These are phyloP conservation scores for Fraxinus anomala DNA, from an alignment of 257 asterid species.

Conservation along the genomic window DNA sequence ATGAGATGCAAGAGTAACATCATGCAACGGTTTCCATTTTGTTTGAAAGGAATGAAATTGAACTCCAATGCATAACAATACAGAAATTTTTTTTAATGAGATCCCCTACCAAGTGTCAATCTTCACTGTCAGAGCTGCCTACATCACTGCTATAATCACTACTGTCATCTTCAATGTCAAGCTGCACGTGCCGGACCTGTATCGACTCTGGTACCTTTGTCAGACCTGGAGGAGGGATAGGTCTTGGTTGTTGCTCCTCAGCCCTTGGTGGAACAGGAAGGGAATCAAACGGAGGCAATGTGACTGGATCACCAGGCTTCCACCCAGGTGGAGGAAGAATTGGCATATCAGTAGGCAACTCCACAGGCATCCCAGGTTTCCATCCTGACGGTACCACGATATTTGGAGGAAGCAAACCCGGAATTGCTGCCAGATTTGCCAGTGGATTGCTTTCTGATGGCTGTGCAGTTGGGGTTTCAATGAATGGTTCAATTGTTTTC, in stretches of 20 bases:
- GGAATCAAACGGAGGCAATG: constrained; percentile 71
- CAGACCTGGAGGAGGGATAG: constrained; percentile 48
- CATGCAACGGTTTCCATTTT: background rate
- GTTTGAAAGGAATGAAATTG: background rate
- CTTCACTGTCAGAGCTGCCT: constrained; percentile 78
- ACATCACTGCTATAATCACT: constrained; percentile 74
- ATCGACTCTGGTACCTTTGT: constrained; percentile 67
- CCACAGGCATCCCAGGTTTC: constrained; percentile 97
- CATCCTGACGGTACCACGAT: constrained; percentile 81
- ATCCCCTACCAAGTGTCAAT: constrained; percentile 37
- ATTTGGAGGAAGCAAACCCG: constrained; percentile 60
- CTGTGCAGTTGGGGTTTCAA: constrained; percentile 43
- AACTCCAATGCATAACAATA: background rate
- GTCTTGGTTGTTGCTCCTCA: constrained; percentile 58
- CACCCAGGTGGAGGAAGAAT: constrained; percentile 85
- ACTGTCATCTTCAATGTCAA: constrained; percentile 82
- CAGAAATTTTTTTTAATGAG: background rate
- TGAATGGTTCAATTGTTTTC: constrained; percentile 55
- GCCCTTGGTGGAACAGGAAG: constrained; percentile 56
- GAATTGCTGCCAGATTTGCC: constrained; percentile 44
- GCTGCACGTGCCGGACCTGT: constrained; percentile 92
- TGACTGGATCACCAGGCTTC: constrained; percentile 88
- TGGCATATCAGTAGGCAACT: constrained; percentile 74
- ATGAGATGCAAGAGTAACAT: background rate
- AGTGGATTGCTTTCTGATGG: constrained; percentile 42